phyloP scores from a whole-genome alignment of 371 early-diverging fungal species.

The Dipsacomyces acuminosporus region DNA sequence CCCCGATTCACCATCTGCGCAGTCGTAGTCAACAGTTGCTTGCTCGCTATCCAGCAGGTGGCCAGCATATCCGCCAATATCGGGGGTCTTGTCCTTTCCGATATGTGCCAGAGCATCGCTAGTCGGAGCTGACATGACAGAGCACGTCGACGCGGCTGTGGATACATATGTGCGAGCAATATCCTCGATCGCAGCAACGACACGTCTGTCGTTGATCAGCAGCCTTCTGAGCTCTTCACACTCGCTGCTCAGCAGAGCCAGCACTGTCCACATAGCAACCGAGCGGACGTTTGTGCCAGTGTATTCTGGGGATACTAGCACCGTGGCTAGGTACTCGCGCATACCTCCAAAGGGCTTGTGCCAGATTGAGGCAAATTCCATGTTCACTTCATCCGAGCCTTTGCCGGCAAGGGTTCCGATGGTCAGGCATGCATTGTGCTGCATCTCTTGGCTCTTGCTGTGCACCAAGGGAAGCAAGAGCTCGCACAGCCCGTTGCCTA shows the following conservation, averaged over 20 bases:
- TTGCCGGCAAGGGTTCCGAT: slow-evolving; percentile 15
- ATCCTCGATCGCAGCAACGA: slow-evolving; percentile 27
- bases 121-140: not conserved
- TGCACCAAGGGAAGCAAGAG: slow-evolving; percentile 14
- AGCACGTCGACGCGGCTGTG: not conserved
- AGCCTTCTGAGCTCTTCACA: slow-evolving; percentile 8
- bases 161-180: slow-evolving; percentile 4
- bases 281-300: slow-evolving; percentile 20
- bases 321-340: slow-evolving; percentile 13
- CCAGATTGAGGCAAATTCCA: no score
- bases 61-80: not conserved
- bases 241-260: slow-evolving; percentile 19
- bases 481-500: slow-evolving; percentile 14
- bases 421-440: slow-evolving; percentile 21
- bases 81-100: not conserved
- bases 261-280: slow-evolving; percentile 24
- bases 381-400: not conserved
- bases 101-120: not conserved
- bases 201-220: slow-evolving; percentile 10
- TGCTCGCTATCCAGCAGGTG: not conserved
- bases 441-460: slow-evolving; percentile 3
- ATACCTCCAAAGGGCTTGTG: slow-evolving; percentile 13
- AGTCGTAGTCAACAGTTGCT: not conserved
- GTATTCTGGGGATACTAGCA: slow-evolving; percentile 14
- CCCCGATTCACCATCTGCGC: not conserved